Base-by-base conservation (phyloP, 768 basidiomycete genomes). In the Boletus sensibilis region DNA sequence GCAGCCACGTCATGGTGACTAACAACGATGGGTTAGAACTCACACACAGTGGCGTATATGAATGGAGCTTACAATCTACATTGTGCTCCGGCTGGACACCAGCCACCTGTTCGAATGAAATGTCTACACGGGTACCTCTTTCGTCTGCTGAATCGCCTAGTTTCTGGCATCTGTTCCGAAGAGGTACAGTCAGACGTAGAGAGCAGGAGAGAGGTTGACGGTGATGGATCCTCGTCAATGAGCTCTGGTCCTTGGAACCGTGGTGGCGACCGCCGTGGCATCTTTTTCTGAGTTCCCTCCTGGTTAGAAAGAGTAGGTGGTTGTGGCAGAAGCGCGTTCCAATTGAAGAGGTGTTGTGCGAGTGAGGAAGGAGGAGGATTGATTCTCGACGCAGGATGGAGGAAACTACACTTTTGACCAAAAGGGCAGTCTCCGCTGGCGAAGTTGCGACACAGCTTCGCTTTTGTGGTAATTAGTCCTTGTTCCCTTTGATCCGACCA, bases 81-180 rank as follows among this genome's bases (percentile, higher is more conserved):
- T 8, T 68, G 60, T 35, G 74, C 70, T 16, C 76, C 78, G 14
- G 72, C 63, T 4, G 75, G 78, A 61, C 78, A 80, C 73, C 72
- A 73, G 1, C 76, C 77, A 21, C 70, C 65, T 60, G 76, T 75
- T 50, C 75, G 74, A 48, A 74, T 59, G 62, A 76, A 78, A 58
- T 77, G 74, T 49, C 72, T 71, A 60, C 77, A 80, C 7, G 76
- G 72, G 11, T 70, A 64, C 25, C 72, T 79, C 52, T 72, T 73
- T 65, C 52, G 57, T 37, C 14, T 55, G 44, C 13, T 47, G n/a
- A 11, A 18, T 11, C 10, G 45, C 37, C 27, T 43, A 13, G 39
- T 41, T 20, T 45, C 44, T 49, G 50, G 40, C 33, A 43, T 25
- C 37, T 48, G 55, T 14, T 61, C 65, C 31, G 48, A 42, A 23